These are phyloP conservation scores for Torulaspora gathmanii DNA, from an alignment of 805 yeast genomes.

Conservation along the genomic window DNA sequence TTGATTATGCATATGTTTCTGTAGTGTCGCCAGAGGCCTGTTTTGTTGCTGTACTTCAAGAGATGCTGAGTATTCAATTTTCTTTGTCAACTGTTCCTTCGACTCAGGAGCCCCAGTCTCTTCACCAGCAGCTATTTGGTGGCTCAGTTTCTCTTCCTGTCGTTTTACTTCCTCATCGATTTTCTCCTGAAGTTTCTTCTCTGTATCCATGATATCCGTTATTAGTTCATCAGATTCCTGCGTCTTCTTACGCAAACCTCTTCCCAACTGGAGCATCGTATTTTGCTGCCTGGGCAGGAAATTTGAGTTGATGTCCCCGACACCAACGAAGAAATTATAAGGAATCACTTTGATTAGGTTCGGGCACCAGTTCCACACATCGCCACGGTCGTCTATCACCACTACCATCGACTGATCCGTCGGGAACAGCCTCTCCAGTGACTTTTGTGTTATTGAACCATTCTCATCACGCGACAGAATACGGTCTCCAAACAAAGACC, in stretches of 20 bases:
- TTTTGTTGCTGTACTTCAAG: conserved; percentile 77
- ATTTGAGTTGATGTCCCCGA: conserved; percentile 93
- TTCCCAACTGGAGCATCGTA: conserved; percentile 45
- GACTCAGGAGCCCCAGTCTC: conserved; percentile 33
- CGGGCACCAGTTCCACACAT: conserved; percentile 97
- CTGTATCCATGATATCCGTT: conserved; percentile 34
- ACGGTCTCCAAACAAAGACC: conserved; percentile 81
- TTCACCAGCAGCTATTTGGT: conserved; percentile 30
- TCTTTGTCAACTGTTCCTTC: conserved; percentile 50
- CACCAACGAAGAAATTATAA: conserved; percentile 92
- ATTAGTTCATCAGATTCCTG: conserved; percentile 33
- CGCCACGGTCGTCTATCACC: conserved; percentile 95
- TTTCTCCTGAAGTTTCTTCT: conserved; percentile 29
- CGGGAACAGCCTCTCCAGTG: conserved; percentile 82
- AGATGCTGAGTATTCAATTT: conserved; percentile 60
- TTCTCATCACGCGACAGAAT: conserved; percentile 91
- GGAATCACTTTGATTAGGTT: conserved; percentile 91
- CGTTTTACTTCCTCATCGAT: conserved; percentile 34
- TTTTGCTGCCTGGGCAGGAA: conserved; percentile 79
- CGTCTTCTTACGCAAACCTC: conserved; percentile 31
- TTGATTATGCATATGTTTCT: conserved; percentile 57
- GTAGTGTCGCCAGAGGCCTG: conserved; percentile 79
- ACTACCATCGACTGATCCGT: conserved; percentile 96
- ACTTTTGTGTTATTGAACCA: conserved; percentile 86
- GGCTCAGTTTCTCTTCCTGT: conserved; percentile 36